Conservation (phyloP, 192 early-diverging fungal genomes). For the Coemansia sp. region DNA sequence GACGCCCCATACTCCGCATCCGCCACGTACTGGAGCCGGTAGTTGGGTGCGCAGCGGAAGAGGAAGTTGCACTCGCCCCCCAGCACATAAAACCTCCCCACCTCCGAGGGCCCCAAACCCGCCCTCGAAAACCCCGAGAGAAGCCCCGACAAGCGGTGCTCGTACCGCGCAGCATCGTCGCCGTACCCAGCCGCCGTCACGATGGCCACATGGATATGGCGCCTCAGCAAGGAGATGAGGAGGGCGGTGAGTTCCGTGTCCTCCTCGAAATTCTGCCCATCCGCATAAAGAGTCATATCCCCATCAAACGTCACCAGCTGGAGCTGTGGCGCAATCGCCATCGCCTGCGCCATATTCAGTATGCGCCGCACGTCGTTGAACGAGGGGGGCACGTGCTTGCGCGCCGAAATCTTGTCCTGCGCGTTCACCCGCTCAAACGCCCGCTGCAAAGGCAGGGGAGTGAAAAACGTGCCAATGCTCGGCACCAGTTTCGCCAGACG, state of each 20-base stretch:
- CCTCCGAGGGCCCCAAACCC: constrained; percentile 49
- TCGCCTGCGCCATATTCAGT: constrained; percentile 86
- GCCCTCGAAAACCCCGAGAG: constrained; percentile 61
- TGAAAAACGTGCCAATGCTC: constrained; percentile 82
- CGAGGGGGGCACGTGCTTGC: constrained; percentile 83
- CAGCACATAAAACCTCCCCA: constrained; percentile 75
- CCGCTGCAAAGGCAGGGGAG: constrained; percentile 70
- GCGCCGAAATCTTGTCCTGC: constrained; percentile 67
- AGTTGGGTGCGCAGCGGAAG: constrained; percentile 64
- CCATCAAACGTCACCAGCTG: constrained; percentile 91
- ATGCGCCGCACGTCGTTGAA: constrained; percentile 93
- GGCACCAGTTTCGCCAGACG: constrained; percentile 78
- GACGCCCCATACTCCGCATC: constrained; percentile 36
- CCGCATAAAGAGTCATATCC: constrained; percentile 92
- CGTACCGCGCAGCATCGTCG: constrained; percentile 68
- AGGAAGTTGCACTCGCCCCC: constrained; percentile 93
- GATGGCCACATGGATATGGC: constrained; percentile 72
- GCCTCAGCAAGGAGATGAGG: constrained; percentile 67
- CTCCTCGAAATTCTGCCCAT: constrained; percentile 79
- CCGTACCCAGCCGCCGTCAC: constrained; percentile 93
- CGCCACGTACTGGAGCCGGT: constrained; percentile 66
- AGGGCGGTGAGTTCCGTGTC: constrained; percentile 66
- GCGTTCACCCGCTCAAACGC: constrained; percentile 73
- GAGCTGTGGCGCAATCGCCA: constrained; percentile 70
- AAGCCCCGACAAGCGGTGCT: constrained; percentile 74